Evolutionary conservation across 192 early-diverging fungal genomes (phyloP).

Genomic region (Podila epicladia): DNA sequence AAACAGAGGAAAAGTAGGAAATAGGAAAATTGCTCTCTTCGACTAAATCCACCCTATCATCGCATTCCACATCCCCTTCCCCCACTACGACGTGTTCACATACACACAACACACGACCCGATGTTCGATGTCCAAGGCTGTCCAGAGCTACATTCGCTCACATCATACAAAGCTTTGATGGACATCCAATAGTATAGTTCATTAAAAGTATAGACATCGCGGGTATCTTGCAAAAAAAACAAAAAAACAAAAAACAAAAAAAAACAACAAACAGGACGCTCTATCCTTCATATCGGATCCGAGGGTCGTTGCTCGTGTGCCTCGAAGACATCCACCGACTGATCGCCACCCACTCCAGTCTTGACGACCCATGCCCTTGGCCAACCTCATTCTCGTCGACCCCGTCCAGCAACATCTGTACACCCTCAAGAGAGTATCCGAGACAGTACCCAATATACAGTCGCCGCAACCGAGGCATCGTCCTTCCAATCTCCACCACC

Average conservation of each 20-base stretch:
- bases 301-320: neutral
- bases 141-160: no score
- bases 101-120: neutral
- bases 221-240: neutral
- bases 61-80: neutral
- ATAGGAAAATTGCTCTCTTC: neutral
- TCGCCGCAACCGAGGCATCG: slow-evolving; percentile 21
- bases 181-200: no score
- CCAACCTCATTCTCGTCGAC: neutral
- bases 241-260: neutral
- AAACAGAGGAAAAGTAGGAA: no score
- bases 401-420: slow-evolving; percentile 2
- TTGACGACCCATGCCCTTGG: neutral
- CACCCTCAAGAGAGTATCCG: slow-evolving; percentile 12
- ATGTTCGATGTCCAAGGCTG: no score
- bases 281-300: neutral
- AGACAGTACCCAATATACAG: slow-evolving; percentile 24
- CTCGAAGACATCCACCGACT: neutral
- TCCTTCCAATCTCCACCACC: slow-evolving; percentile 7
- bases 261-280: neutral
- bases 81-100: neutral
- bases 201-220: no score
- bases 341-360: neutral
- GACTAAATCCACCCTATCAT: neutral
- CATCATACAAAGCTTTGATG: no score